These are phyloP conservation scores for Torulaspora quercuum DNA, from an alignment of 805 yeast genomes.

Conservation along the genomic window DNA sequence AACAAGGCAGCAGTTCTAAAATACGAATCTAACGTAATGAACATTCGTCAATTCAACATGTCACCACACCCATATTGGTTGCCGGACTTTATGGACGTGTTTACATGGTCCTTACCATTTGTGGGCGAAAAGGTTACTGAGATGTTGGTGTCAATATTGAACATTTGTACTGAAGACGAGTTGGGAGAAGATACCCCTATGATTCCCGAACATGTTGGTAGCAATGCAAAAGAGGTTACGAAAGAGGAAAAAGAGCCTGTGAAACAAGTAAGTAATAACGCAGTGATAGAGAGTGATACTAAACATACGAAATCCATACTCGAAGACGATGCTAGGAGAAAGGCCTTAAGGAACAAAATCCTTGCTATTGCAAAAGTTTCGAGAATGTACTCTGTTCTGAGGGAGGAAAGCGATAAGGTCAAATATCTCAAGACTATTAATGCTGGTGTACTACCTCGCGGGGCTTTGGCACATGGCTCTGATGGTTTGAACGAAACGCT, in stretches of 20 bases:
- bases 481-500: slow-evolving; percentile 73
- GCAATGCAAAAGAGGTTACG: slow-evolving; percentile 28
- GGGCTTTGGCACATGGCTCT: slow-evolving; percentile 76
- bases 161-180: slow-evolving; percentile 94
- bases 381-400: slow-evolving; percentile 81
- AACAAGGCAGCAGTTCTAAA: slow-evolving; percentile 94
- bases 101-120: slow-evolving; percentile 95
- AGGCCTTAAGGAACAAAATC: slow-evolving; percentile 77
- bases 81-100: slow-evolving; percentile 95
- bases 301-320: slow-evolving; percentile 21
- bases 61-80: slow-evolving; percentile 96
- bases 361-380: slow-evolving; percentile 95
- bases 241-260: slow-evolving; percentile 2
- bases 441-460: slow-evolving; percentile 81
- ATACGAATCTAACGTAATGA: slow-evolving; percentile 89
- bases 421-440: slow-evolving; percentile 69
- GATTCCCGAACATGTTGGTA: slow-evolving; percentile 40
- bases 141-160: slow-evolving; percentile 82
- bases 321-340: slow-evolving; percentile 37
- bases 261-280: background rate
- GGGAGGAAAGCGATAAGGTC: slow-evolving; percentile 86
- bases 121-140: slow-evolving; percentile 96
- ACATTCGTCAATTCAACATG: slow-evolving; percentile 87
- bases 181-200: slow-evolving; percentile 68
- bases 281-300: slow-evolving; percentile 11